phyloP scores from a whole-genome alignment of 192 early-diverging fungal genomes.

The Lobulomyces angularis region DNA sequence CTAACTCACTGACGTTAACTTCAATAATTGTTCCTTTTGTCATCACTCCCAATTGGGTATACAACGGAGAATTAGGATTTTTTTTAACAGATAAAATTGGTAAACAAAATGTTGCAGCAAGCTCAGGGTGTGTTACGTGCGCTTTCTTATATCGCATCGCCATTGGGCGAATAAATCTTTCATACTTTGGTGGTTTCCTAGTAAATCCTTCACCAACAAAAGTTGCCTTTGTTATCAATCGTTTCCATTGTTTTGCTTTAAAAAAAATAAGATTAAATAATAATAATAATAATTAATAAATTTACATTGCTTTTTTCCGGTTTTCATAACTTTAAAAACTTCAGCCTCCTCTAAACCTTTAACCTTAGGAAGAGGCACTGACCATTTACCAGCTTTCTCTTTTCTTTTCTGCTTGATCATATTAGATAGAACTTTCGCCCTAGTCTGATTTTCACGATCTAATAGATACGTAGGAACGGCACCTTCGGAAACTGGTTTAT shows the following conservation, averaged over 20 bases:
- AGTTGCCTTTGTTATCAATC: constrained; percentile 96
- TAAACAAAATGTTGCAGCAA: constrained; percentile 91
- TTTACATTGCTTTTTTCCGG: constrained; percentile 74
- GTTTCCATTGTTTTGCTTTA: constrained; percentile 88
- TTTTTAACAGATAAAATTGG: constrained; percentile 98
- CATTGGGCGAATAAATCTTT: constrained; percentile 95
- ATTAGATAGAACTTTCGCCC: constrained; percentile 95
- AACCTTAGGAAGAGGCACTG: constrained; percentile 93
- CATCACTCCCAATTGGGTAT: constrained; percentile 92
- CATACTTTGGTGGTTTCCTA: constrained; percentile 98
- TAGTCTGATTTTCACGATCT: constrained; percentile 93
- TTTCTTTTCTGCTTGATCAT: constrained; percentile 99
- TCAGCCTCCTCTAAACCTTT: constrained; percentile 98
- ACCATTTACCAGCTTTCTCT: constrained; percentile 98
- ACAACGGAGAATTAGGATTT: constrained; percentile 91
- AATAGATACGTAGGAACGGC: constrained; percentile 95
- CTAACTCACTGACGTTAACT: constrained; percentile 88
- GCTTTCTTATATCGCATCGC: constrained; percentile 97
- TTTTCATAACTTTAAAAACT: constrained; percentile 95
- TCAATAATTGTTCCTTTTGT: constrained; percentile 98
- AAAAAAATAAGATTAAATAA: neutral
- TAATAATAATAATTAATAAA: constrained; percentile 1
- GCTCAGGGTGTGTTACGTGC: constrained; percentile 96
- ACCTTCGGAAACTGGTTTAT: constrained; percentile 82
- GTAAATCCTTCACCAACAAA: constrained; percentile 99